These are phyloP conservation scores for Amanita pallidorosea DNA, from an alignment of 768 basidiomycete species.

Conservation along the genomic window DNA sequence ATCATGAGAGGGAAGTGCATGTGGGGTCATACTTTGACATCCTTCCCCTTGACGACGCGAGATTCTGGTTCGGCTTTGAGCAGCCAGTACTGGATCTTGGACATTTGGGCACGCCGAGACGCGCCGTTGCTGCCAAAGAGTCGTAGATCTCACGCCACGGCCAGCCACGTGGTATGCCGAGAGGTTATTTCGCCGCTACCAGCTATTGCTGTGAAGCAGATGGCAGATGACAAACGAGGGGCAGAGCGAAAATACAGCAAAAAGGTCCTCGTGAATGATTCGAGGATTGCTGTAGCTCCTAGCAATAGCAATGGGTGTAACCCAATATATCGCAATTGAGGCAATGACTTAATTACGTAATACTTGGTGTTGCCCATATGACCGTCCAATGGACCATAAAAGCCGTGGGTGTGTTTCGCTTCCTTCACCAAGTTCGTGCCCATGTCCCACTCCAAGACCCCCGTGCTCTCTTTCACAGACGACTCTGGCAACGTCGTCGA, in stretches of 20 bases:
- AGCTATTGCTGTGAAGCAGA: background rate
- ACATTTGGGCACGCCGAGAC: too few relatives aligned
- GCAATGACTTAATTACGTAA: background rate
- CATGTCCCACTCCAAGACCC: background rate
- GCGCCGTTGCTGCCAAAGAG: too few relatives aligned
- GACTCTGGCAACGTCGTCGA: slow-evolving; percentile 50
- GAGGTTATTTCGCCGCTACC: background rate
- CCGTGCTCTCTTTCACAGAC: background rate
- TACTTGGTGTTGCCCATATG: background rate
- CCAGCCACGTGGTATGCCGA: background rate
- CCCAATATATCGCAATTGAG: background rate
- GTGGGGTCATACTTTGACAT: slow-evolving; percentile 52
- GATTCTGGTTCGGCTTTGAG: slow-evolving; percentile 84
- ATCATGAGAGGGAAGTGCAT: background rate
- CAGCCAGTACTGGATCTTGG: slow-evolving; percentile 43
- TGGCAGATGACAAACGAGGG: background rate
- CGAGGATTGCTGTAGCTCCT: background rate
- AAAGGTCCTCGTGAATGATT: background rate
- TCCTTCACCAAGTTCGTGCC: background rate
- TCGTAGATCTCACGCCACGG: slow-evolving; percentile 3
- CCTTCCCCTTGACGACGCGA: slow-evolving; percentile 76
- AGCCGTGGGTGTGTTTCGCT: background rate
- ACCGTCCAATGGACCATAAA: background rate
- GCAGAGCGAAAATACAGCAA: background rate
- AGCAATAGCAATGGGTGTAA: background rate